Evolutionary conservation across 768 basidiomycete genomes (phyloP).

Genomic region (Lentinula aciculospora): DNA sequence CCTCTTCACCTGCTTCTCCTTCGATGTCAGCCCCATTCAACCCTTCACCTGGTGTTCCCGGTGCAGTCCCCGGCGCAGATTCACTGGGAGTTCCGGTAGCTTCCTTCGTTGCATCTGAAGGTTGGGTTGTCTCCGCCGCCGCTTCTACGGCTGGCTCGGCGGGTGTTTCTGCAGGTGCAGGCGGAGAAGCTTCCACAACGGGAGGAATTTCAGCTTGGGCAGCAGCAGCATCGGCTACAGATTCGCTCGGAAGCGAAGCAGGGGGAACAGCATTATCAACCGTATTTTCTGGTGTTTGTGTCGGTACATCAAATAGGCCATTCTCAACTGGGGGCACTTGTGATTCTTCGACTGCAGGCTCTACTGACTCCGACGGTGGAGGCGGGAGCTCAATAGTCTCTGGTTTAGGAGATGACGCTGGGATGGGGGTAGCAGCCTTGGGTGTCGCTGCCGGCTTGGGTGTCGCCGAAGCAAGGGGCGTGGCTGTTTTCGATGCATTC

Average conservation of each 20-base stretch:
- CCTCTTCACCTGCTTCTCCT: constrained; percentile 6
- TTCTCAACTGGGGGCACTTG: neutral
- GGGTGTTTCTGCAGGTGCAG: neutral
- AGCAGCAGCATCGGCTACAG: neutral
- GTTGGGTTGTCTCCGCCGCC: neutral
- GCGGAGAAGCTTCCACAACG: neutral
- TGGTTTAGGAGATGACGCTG: neutral
- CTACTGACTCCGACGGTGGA: constrained; percentile 3
- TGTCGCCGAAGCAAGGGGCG: neutral
- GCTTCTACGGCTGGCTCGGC: constrained; percentile 1
- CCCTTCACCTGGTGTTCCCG: neutral
- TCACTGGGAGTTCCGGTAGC: neutral
- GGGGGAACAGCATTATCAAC: neutral
- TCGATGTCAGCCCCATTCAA: constrained; percentile 5
- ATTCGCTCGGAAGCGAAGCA: neutral
- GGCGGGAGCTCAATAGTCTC: neutral
- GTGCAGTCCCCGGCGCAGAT: constrained; percentile 1
- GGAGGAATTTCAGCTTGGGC: neutral
- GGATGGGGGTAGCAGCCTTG: constrained; percentile 1
- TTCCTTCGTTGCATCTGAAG: neutral
- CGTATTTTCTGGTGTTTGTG: constrained; percentile 1
- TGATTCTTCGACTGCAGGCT: constrained; percentile 6
- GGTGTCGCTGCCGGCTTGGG: neutral
- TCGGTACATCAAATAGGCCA: neutral
- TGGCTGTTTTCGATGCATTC: neutral